phyloP scores from a whole-genome alignment of 2,329 filamentous ascomycete species.

The Neofusicoccum ribis region DNA sequence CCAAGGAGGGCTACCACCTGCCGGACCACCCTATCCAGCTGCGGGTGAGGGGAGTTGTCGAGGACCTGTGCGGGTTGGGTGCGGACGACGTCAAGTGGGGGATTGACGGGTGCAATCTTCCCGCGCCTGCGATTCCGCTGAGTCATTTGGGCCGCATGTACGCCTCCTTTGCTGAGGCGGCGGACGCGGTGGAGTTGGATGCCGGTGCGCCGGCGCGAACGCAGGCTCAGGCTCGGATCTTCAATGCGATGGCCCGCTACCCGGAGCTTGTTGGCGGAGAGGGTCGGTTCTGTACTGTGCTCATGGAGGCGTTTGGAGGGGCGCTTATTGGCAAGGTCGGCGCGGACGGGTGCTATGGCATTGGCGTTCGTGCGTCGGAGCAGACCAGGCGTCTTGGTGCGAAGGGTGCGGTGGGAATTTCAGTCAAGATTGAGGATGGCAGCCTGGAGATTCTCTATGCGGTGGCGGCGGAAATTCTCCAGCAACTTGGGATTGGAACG shows the following conservation, averaged over 20 bases:
- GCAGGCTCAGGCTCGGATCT: slow-evolving; percentile 38
- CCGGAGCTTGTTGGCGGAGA: slow-evolving; percentile 50
- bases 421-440: slow-evolving; percentile 53
- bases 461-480: slow-evolving; percentile 46
- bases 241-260: slow-evolving; percentile 44
- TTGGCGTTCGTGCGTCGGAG: slow-evolving; percentile 44
- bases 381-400: slow-evolving; percentile 36
- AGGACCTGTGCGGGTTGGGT: slow-evolving; percentile 31
- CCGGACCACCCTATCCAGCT: slow-evolving; percentile 30
- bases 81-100: slow-evolving; percentile 39
- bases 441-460: slow-evolving; percentile 47
- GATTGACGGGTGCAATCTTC: slow-evolving; percentile 51
- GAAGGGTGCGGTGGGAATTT: slow-evolving; percentile 43
- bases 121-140: slow-evolving; percentile 47
- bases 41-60: slow-evolving; percentile 34
- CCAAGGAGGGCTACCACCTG: slow-evolving; percentile 34
- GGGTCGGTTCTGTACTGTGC: slow-evolving; percentile 48
- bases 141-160: slow-evolving; percentile 38
- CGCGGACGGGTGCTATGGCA: slow-evolving; percentile 51
- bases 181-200: slow-evolving; percentile 21
- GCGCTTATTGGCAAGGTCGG: slow-evolving; percentile 50
- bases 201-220: slow-evolving; percentile 20
- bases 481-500: slow-evolving; percentile 44
- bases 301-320: slow-evolving; percentile 45
- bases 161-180: slow-evolving; percentile 40